Conservation (phyloP, 2,329 filamentous ascomycete genomes). For the Hypomyces rosellus region DNA sequence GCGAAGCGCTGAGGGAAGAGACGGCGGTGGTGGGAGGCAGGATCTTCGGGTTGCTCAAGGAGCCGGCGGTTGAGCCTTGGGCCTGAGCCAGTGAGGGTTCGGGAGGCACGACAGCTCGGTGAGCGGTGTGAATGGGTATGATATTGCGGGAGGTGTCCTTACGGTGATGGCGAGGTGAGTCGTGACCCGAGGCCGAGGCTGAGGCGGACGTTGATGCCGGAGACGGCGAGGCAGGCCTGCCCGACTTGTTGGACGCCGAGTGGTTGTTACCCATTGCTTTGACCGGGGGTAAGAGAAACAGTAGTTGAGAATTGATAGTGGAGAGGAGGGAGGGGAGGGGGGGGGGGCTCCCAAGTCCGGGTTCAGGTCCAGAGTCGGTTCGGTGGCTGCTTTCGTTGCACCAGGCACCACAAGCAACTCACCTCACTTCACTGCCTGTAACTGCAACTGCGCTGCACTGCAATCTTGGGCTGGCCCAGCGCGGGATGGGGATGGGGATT, state of each 20-base stretch:
- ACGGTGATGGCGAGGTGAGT: constrained; percentile 26
- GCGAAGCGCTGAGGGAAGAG: constrained; percentile 43
- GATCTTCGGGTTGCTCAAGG: constrained; percentile 39
- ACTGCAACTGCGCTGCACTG: too few relatives aligned
- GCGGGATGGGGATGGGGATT: too few relatives aligned
- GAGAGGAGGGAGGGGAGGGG: constrained; percentile 6
- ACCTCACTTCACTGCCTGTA: too few relatives aligned
- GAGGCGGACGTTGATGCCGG: constrained; percentile 14
- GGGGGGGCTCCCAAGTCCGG: not conserved
- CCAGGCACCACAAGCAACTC: constrained; percentile 1
- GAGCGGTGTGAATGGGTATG: constrained; percentile 48
- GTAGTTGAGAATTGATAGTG: constrained; percentile 4
- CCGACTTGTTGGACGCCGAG: constrained; percentile 32
- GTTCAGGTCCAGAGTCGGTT: not conserved
- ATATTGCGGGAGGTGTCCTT: constrained; percentile 38
- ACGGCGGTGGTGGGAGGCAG: constrained; percentile 41
- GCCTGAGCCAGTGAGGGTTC: constrained; percentile 57
- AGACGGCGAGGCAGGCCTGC: constrained; percentile 23
- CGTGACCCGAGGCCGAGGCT: constrained; percentile 19
- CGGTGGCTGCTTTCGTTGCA: constrained; percentile 8
- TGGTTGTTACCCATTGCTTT: constrained; percentile 33
- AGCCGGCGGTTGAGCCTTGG: constrained; percentile 47
- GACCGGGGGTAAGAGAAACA: constrained; percentile 5
- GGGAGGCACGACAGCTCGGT: constrained; percentile 52
- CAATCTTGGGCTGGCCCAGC: too few relatives aligned